Base-by-base conservation (phyloP, 2,329 filamentous ascomycete species). In the Penicillium sp. region DNA sequence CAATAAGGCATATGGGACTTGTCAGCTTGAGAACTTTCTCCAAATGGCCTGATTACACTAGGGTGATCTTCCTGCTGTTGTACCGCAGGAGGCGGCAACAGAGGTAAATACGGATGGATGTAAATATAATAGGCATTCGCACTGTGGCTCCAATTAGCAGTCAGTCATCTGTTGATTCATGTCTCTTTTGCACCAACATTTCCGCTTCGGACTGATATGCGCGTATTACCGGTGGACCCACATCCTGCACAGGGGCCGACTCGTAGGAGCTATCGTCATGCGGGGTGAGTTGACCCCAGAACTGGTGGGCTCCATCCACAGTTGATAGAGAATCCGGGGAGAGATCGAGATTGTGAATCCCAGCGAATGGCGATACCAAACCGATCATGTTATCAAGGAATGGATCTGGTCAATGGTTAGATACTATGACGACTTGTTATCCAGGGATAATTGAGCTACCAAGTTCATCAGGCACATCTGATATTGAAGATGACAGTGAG, bases 121-220 rank as follows among this genome's bases (percentile, higher is more conserved):
- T 58, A 65, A 3, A 67, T 58, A 37, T 68, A 67, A 47, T 68
- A 67, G 6, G 65, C 63, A 37, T 66, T 66, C 18, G 56, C 9
- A 40, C 65, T 68, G 37, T 29, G 16, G 21, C 3, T 18, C 37
- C 7, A 18, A 37, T 53, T 13, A 58, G 53, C 16, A 16, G 8
- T 32, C 31, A 0, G 15, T 44, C 23, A 16, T 10, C 6, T 16
- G n/a, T 52, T 37, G 16, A 35, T 41, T 47, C 15, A 9, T 13
- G 40, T 47, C 7, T 6, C 7, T 50, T 37, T 16, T 32, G 9
- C 10, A 51, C 61, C 16, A 51, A 67, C 65, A 67, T 59, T 23
- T 64, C 65, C 10, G 41, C 56, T 37, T 66, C 64, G 16, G 42
- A 62, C 37, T 42, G 48, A 52, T 66, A 66, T 3, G 56, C 55